phyloP scores from a whole-genome alignment of 1,284 basidiomycete species.

The Ganoderma lingzhi region DNA sequence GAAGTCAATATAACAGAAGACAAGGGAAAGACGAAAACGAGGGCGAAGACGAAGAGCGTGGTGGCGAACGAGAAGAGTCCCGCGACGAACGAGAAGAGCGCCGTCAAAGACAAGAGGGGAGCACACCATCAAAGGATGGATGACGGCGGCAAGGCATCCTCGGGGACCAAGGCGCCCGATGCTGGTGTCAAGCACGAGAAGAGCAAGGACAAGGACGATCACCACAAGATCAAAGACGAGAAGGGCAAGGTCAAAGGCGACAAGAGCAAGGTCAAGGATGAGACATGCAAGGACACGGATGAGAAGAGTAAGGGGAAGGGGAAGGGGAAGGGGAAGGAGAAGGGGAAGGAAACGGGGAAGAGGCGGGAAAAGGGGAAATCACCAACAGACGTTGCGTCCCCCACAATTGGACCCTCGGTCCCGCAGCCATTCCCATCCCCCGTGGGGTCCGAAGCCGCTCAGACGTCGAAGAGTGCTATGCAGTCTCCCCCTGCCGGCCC shows the following conservation, averaged over 20 bases:
- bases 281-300: background rate
- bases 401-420: background rate
- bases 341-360: background rate
- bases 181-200: background rate
- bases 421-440: background rate
- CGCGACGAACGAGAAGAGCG: too few species aligned
- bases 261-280: background rate
- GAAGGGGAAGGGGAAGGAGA: background rate
- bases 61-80: background rate
- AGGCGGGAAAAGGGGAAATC: background rate
- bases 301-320: background rate
- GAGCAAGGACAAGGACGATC: background rate
- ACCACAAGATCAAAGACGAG: background rate
- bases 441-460: background rate
- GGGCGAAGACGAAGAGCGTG: background rate
- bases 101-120: background rate
- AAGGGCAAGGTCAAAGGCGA: background rate
- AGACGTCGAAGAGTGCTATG: background rate
- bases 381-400: background rate
- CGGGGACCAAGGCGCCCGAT: background rate
- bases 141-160: background rate
- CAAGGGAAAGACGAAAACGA: background rate
- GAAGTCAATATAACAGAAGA: background rate
- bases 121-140: background rate
- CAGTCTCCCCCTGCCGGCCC: background rate